A percentile compares a stretch with the other conserved stretches of the same genome.
phyloP scores from a whole-genome alignment of 2,329 filamentous ascomycete species.

The Fonsecaea multimorphosa region DNA sequence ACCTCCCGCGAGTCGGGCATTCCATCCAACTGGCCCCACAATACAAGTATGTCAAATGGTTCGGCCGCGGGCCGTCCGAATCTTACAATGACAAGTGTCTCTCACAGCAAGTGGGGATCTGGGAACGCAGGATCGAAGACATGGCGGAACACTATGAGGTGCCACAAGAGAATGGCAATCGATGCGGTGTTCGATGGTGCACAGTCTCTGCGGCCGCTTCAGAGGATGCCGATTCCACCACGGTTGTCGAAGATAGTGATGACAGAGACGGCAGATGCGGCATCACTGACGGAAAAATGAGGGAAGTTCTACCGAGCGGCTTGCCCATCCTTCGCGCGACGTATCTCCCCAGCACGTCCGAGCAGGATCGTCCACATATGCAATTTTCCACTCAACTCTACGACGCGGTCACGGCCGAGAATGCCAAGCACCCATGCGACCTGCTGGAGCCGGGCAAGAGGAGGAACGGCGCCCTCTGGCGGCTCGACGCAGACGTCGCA shows the following conservation, averaged over 20 bases:
- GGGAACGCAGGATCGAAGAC: conserved; percentile 50
- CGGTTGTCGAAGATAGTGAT: no score
- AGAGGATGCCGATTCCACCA: background rate
- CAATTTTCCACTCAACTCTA: conserved; percentile 55
- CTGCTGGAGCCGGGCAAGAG: conserved; percentile 45
- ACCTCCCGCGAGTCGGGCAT: conserved; percentile 67
- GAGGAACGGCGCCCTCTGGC: conserved; percentile 35
- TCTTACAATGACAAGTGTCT: conserved; percentile 70
- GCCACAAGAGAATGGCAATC: conserved; percentile 71
- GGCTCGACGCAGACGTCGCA: conserved; percentile 44
- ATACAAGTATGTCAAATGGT: conserved; percentile 63
- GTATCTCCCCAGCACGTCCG: background rate
- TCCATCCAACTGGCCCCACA: conserved; percentile 58
- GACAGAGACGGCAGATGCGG: background rate
- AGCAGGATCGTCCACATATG: conserved; percentile 17
- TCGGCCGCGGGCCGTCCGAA: conserved; percentile 69
- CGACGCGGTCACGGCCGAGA: conserved; percentile 59
- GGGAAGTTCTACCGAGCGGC: background rate
- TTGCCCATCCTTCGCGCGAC: conserved; percentile 21
- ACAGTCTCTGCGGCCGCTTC: background rate
- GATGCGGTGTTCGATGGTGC: conserved; percentile 66
- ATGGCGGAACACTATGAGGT: conserved; percentile 68
- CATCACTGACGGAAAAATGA: background rate
- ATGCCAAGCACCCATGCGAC: conserved; percentile 69
- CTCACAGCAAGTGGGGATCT: conserved; percentile 62